These are phyloP conservation scores for Tetrahymena thermophila DNA, from an alignment of 73 alveolate species.

Conservation along the genomic window DNA sequence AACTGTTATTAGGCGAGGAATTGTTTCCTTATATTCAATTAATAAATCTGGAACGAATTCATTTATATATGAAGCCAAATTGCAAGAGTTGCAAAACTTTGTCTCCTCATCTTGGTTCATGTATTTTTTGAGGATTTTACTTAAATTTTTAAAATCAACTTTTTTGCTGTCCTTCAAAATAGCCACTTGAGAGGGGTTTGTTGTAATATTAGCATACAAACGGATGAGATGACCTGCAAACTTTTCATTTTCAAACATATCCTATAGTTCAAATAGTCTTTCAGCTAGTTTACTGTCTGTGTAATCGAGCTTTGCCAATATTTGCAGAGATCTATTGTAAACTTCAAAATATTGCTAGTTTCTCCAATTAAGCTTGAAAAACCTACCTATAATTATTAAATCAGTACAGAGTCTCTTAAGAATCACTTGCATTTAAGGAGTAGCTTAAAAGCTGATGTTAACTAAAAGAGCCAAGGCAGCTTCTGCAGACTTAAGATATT, in stretches of 20 bases:
- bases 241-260: neutral
- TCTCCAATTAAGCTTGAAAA: neutral
- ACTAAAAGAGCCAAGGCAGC: slow-evolving; percentile 32
- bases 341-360: neutral
- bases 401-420: neutral
- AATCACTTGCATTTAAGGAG: neutral
- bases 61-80: slow-evolving; percentile 49
- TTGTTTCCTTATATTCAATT: slow-evolving; percentile 1
- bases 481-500: neutral
- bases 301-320: neutral
- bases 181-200: neutral
- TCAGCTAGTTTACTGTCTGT: neutral
- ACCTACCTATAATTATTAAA: neutral
- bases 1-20: slow-evolving; percentile 70
- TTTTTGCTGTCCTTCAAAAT: neutral
- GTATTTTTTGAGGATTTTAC: neutral
- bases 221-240: neutral
- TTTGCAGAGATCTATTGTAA: neutral
- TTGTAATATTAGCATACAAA: neutral
- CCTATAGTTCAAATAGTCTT: neutral
- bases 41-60: slow-evolving; percentile 70
- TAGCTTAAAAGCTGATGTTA: slow-evolving; percentile 13
- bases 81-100: slow-evolving; percentile 28
- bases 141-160: neutral
- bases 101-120: slow-evolving; percentile 6